Percentiles rank a stretch among this genome's conserved stretches.
phyloP scores from a whole-genome alignment of 83 land plant species.

The Larix sibirica region DNA sequence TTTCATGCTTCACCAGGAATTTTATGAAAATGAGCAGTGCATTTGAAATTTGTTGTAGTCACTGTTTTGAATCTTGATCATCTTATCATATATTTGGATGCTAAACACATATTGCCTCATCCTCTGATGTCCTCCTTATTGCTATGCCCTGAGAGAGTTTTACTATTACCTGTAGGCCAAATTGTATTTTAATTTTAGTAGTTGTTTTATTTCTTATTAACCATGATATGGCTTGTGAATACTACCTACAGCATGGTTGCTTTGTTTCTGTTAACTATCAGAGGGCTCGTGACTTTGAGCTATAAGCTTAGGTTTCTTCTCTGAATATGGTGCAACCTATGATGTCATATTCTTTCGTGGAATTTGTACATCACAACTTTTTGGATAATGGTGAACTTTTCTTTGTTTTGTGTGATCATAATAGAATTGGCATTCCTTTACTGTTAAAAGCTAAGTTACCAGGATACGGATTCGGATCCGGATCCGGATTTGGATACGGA shows the following conservation, averaged over 20 bases:
- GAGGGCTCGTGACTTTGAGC: neutral
- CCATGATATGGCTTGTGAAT: neutral
- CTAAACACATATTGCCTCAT: neutral
- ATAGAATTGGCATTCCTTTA: neutral
- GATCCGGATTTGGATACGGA: no score
- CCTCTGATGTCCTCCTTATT: neutral
- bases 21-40: neutral
- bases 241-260: neutral
- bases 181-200: neutral
- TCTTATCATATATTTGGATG: conserved; percentile 3
- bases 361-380: conserved; percentile 4
- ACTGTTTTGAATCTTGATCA: neutral
- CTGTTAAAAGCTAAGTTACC: neutral
- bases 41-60: neutral
- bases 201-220: neutral
- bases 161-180: neutral
- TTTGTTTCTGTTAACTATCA: neutral
- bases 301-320: neutral
- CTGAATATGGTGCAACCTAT: neutral
- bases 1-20: neutral
- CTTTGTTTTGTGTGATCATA: neutral
- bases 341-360: neutral
- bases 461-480: neutral
- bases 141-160: neutral
- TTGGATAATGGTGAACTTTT: neutral